Evolutionary conservation across 495 filamentous ascomycete genomes (phyloP), one percentile per base, ranked within the genome.

Genomic region (Aspergillus carlsbadensis): DNA sequence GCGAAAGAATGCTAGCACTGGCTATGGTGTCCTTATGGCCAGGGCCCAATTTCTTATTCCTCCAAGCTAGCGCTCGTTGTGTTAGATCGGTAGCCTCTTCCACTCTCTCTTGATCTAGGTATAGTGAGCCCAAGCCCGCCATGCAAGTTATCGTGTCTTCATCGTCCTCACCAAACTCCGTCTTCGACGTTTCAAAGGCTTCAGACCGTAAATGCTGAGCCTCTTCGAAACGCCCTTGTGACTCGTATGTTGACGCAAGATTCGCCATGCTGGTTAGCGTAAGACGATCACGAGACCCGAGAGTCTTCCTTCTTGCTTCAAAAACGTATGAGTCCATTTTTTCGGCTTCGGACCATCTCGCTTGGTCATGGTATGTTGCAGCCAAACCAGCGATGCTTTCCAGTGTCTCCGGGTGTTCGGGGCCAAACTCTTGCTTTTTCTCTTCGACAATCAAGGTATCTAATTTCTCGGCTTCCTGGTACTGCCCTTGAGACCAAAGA

Each of bases 111-210:
- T 20, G 10, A 17, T 50, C 48, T 22, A 35, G 1, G 35, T 57
- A 61, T 2, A 53, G 24, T 13, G 17, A 8, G 7, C 47, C 58
- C 1, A 61, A 21, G 7, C 43, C 56, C 11, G 43, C 47, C 58
- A 75, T 72, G 35, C 67, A 68, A 1, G 24, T 59, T 15, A 81
- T 58, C 5, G 71, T 77, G 15, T 60, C 17, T 10, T 63, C 64
- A 63, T 81, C 68, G 6, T 73, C 61, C 6, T 31, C 45, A 13
- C 77, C 76, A 0, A 75, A 52, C 10, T 63, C 48, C 36, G 34
- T 58, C 50, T 65, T 66, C 6, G 53, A 56, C 1, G 21, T 51
- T 45, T 72, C 65, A 31, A 70, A 31, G 5, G 44, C 51, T 22
- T 57, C 24, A 17, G 35, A 1, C 2, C 24, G 13, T 11, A 68